Evolutionary conservation across 768 basidiomycete species (phyloP), one percentile per base, ranked within the genome.

Genomic region (Panus rudis): DNA sequence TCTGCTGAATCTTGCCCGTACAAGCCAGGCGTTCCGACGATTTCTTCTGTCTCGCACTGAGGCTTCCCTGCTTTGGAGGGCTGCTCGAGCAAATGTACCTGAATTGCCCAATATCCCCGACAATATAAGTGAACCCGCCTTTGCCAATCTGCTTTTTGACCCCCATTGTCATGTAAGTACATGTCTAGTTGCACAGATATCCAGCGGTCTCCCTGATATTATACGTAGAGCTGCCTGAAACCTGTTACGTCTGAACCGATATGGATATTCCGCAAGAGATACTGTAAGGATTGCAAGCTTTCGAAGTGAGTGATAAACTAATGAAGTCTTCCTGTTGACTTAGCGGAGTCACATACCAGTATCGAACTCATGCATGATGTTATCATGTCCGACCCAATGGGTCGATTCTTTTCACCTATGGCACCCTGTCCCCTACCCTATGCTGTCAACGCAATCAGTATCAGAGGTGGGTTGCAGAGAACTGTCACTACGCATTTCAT

Each of bases 101-200:
- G 23, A 19, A 10, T 31, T 43, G 12, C 22, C 40, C 10, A 6
- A 24, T 6, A 34, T 35, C 31, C 47, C 47, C n/a, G 14, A 11
- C 3, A 20, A 43, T 23, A 27, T 48, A 11, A 48, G 42, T 32
- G 47, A 48, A 20, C 47, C 47, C 8, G 47, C 35, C 13, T 48
- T 39, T 23, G 42, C 47, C 6, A 43, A 39, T 32, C 37, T 48
- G 5, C 25, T 27, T 14, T 48, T 48, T 37, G 43, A 24, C 16
- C 4, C 23, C 6, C 39, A 41, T 22, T 49, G 48, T 31, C 20
- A 37, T 16, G 48, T 45, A 24, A 45, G 48, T 26, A 16, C 26
- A 19, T 19, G 11, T n/a, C 21, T 27, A 12, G n/a, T n/a, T n/a
- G n/a, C n/a, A n/a, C n/a, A n/a, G n/a, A n/a, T n/a, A n/a, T n/a